phyloP scores from a whole-genome alignment of 2,329 filamentous ascomycete genomes.

The Malbranchea cinnamomea region DNA sequence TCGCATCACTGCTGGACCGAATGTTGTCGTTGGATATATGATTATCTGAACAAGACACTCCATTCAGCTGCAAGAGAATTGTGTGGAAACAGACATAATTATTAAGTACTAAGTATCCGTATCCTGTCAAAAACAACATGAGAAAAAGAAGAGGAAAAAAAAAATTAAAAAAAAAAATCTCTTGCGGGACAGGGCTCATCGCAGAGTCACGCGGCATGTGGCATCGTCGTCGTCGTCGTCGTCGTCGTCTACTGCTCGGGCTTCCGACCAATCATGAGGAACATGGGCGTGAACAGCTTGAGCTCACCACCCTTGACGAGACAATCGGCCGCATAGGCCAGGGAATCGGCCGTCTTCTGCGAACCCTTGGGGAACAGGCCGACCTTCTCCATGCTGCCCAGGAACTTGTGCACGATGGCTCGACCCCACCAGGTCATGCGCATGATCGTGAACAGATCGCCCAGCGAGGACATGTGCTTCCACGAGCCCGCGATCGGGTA shows the following conservation, averaged over 20 bases:
- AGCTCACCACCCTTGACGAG: conserved; percentile 73
- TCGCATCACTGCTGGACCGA: no score
- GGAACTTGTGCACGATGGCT: conserved; percentile 56
- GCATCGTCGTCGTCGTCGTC: no score
- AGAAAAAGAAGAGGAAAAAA: neutral
- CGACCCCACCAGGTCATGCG: conserved; percentile 83
- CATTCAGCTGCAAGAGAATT: neutral
- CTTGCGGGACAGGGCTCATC: neutral
- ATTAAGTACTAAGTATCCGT: neutral
- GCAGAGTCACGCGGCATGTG: neutral
- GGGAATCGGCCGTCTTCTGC: conserved; percentile 85
- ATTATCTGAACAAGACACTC: no score
- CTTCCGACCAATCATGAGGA: conserved; percentile 88
- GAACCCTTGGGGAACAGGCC: conserved; percentile 67
- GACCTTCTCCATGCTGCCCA: conserved; percentile 60
- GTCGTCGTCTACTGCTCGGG: no score
- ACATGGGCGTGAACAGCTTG: conserved; percentile 98
- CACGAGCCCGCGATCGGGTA: conserved; percentile 79
- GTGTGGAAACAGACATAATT: conserved; percentile 1
- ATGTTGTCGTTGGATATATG: no score
- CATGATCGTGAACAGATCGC: conserved; percentile 67
- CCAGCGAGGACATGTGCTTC: conserved; percentile 63
- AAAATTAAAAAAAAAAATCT: conserved; percentile 1
- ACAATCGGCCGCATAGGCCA: conserved; percentile 68
- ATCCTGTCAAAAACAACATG: conserved; percentile 1